These are phyloP conservation scores for Globisporangium sylvaticum DNA, from an alignment of 352 stramenopile genomes.

Conservation along the genomic window DNA sequence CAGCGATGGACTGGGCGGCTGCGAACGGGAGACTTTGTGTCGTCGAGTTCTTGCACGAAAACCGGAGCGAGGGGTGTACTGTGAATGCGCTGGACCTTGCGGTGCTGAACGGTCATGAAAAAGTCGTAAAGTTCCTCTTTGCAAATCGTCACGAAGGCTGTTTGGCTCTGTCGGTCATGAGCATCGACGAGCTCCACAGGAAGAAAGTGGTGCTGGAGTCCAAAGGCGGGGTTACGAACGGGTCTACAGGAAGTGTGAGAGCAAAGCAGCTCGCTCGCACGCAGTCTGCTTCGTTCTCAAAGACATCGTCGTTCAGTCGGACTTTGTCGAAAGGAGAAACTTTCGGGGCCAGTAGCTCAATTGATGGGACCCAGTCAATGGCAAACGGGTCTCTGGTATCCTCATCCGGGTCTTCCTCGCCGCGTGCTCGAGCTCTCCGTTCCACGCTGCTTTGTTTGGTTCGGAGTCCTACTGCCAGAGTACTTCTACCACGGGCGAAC, in stretches of 20 bases:
- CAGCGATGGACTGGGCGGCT: slow-evolving; percentile 4
- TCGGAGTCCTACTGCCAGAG: slow-evolving; percentile 8
- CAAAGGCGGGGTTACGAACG: slow-evolving; percentile 26
- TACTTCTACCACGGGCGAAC: background rate
- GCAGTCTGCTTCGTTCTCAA: slow-evolving; percentile 7
- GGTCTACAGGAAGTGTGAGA: background rate
- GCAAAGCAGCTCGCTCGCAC: slow-evolving; percentile 17
- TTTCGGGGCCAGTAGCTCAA: background rate
- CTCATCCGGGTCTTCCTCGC: slow-evolving; percentile 21
- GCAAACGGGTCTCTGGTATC: background rate
- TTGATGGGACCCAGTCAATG: background rate
- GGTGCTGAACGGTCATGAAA: background rate
- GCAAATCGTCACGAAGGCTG: background rate
- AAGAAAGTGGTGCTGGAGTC: slow-evolving; percentile 53
- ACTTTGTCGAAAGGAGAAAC: background rate
- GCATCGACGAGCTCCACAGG: slow-evolving; percentile 34
- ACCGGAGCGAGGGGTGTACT: slow-evolving; percentile 1
- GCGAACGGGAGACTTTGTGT: background rate
- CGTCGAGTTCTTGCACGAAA: background rate
- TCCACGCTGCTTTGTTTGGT: slow-evolving; percentile 32
- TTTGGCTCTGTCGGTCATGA: slow-evolving; percentile 41
- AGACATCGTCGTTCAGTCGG: slow-evolving; percentile 5
- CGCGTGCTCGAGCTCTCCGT: slow-evolving; percentile 48
- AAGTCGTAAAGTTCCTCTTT: background rate
- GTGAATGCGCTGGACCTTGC: background rate